These are phyloP conservation scores for Besnoitia besnoiti DNA, from an alignment of 169 alveolate species.

Conservation along the genomic window DNA sequence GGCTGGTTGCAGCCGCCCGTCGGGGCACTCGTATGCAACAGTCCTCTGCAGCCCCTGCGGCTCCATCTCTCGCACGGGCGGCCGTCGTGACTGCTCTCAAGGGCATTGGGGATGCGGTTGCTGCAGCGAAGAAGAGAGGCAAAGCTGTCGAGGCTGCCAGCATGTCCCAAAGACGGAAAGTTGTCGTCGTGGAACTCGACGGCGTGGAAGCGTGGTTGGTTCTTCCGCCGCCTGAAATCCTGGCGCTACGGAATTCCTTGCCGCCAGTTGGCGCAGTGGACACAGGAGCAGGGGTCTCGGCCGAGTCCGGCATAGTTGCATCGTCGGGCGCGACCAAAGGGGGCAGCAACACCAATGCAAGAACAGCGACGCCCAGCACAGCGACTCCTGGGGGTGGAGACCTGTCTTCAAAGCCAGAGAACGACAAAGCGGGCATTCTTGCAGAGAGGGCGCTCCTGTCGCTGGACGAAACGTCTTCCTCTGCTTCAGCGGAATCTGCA, in stretches of 20 bases:
- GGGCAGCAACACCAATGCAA: not conserved
- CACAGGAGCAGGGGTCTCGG: not conserved
- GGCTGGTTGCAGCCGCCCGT: not conserved
- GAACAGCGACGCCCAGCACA: not conserved
- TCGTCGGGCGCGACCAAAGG: not conserved
- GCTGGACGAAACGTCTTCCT: not conserved
- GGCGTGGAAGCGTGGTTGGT: conserved; percentile 16
- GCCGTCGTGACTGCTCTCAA: not conserved
- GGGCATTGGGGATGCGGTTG: not conserved
- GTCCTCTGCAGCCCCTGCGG: not conserved
- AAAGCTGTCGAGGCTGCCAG: not conserved
- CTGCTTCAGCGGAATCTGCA: not conserved
- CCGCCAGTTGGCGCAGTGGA: not conserved
- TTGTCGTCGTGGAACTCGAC: not conserved
- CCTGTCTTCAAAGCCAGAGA: not conserved
- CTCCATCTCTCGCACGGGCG: not conserved
- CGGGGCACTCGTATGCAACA: not conserved
- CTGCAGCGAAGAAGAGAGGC: not conserved
- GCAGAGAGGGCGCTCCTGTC: not conserved
- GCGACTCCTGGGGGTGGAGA: conserved; percentile 19
- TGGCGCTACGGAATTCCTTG: not conserved
- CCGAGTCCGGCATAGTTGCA: not conserved
- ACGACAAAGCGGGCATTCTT: not conserved
- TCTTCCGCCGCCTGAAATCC: not conserved
- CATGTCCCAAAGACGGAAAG: not conserved